Evolutionary conservation across 139 green algal genomes (phyloP).

Genomic region (Chlamydomonas incerta): DNA sequence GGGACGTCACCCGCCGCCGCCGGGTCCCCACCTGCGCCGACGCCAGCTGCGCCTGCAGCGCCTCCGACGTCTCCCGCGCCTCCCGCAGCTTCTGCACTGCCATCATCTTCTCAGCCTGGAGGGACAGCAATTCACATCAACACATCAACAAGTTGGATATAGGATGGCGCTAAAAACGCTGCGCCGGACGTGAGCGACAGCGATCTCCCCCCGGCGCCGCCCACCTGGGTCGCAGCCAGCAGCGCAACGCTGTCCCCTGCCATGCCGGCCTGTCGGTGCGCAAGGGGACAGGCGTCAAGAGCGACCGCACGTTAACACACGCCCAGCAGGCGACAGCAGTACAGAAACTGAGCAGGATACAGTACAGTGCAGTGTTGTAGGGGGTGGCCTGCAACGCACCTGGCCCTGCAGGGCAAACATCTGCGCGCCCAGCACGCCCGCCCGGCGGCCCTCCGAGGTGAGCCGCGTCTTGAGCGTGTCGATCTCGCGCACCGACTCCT

Average conservation of each 20-base stretch:
- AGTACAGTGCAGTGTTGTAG: no score
- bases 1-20: no score
- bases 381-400: neutral
- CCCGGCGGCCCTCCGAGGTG: constrained; percentile 15
- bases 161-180: no score
- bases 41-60: constrained; percentile 23
- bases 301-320: no score
- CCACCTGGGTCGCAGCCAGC: constrained; percentile 20
- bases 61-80: neutral
- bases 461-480: neutral
- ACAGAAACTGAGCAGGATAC: no score
- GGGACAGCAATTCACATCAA: neutral
- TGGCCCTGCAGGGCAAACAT: constrained; percentile 30
- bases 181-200: no score
- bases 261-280: neutral
- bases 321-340: no score
- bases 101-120: constrained; percentile 39
- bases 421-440: constrained; percentile 35
- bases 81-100: constrained; percentile 26
- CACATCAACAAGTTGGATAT: no score
- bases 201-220: neutral
- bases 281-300: neutral
- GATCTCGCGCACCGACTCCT: constrained; percentile 17
- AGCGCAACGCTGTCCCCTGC: constrained; percentile 22
- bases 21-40: constrained; percentile 17